A percentile compares a stretch with the other conserved stretches of the same genome.
Evolutionary conservation across 1,139 yeast genomes (phyloP).

Genomic region (Scheffersomyces insectosa): DNA sequence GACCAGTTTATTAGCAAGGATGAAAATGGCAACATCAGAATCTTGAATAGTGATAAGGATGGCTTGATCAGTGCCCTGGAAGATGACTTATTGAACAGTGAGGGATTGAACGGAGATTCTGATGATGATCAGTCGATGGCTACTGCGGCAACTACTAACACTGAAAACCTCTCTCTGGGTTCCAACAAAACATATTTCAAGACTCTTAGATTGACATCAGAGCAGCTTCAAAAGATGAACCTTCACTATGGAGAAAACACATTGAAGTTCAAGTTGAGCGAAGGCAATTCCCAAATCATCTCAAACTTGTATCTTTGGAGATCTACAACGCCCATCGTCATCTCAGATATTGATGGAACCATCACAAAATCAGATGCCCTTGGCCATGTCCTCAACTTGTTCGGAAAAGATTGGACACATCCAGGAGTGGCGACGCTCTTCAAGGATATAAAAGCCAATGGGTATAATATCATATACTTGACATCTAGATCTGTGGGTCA

Average conservation of each 20-base stretch:
- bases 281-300: slow-evolving; percentile 74
- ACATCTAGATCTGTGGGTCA: slow-evolving; percentile 97
- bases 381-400: slow-evolving; percentile 91
- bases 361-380: slow-evolving; percentile 97
- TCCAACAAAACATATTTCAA: slow-evolving; percentile 58
- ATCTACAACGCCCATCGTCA: slow-evolving; percentile 82
- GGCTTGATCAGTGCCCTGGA: slow-evolving; percentile 6
- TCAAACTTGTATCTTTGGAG: slow-evolving; percentile 86
- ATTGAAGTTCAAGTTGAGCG: slow-evolving; percentile 74
- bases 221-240: slow-evolving; percentile 74
- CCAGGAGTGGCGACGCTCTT: slow-evolving; percentile 91
- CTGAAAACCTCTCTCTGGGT: slow-evolving; percentile 11
- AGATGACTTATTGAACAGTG: slow-evolving; percentile 8
- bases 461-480: slow-evolving; percentile 88
- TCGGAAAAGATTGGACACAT: slow-evolving; percentile 99
- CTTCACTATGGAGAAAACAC: slow-evolving; percentile 80
- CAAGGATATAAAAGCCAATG: slow-evolving; percentile 80
- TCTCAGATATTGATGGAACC: slow-evolving; percentile 97
- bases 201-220: slow-evolving; percentile 88
- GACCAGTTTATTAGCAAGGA: slow-evolving; percentile 50
- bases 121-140: slow-evolving; percentile 9
- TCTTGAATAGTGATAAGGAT: slow-evolving; percentile 21
- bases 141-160: neutral
- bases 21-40: slow-evolving; percentile 71
- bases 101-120: slow-evolving; percentile 23